Evolutionary conservation across 225 moss, liverwort and hornwort genomes (phyloP).

Genomic region (Pleurozium schreberi): DNA sequence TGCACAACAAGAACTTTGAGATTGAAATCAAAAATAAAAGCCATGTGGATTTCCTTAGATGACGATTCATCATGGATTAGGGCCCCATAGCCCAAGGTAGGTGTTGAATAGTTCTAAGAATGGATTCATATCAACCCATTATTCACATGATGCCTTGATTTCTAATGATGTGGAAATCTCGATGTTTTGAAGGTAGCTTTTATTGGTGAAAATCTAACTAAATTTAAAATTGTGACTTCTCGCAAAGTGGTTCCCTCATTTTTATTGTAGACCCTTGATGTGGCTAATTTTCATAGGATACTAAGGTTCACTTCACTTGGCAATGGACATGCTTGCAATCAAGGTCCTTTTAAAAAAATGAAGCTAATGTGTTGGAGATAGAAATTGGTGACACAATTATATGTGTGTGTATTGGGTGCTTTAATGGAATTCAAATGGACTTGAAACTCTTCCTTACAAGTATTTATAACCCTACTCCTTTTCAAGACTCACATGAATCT

Average conservation of each 20-base stretch:
- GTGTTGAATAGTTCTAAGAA: background rate
- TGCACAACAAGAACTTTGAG: background rate
- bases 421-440: background rate
- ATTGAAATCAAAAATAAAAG: background rate
- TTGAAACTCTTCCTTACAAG: background rate
- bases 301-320: rapidly evolving
- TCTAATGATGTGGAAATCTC: background rate
- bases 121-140: background rate
- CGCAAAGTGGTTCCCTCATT: rapidly evolving
- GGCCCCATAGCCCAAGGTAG: too few relatives aligned
- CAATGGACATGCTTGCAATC: background rate
- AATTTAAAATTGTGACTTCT: rapidly evolving
- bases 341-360: background rate
- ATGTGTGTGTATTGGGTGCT: background rate
- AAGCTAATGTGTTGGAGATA: background rate
- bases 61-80: background rate
- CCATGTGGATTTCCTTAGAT: background rate
- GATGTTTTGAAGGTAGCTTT: background rate
- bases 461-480: background rate
- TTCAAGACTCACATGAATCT: too few relatives aligned
- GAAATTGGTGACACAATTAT: background rate
- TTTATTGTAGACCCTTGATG: rapidly evolving
- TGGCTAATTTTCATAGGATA: background rate
- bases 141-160: background rate
- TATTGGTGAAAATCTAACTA: too few relatives aligned